Evolutionary conservation across 495 filamentous ascomycete genomes (phyloP), one percentile per base, ranked within the genome.

Genomic region (Hypoxylon rickii): DNA sequence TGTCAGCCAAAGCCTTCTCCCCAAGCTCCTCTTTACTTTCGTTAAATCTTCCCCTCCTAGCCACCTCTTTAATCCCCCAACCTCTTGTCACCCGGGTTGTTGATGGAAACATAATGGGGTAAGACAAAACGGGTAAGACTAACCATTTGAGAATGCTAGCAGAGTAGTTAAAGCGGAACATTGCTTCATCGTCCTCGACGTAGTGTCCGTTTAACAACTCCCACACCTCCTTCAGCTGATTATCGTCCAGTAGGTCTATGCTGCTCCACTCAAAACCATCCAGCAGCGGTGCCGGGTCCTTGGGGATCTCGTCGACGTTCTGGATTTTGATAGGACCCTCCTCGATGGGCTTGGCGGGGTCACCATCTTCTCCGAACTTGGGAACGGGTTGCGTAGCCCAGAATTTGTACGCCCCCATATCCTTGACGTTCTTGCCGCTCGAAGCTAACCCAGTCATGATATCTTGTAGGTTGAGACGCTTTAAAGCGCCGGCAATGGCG

Each of bases 81-180:
- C n/a, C 16, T 10, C 5, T 22, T 20, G 5, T 15, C 3, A 15
- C 6, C 24, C 10, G 18, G n/a, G 21, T 21, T 1, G 16, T 7
- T 49, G 8, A 21, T n/a, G 26, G n/a, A 12, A 4, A 38, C 13
- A 32, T 2, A 31, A 29, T 6, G 5, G 32, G 13, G 36, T 21
- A 5, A 7, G 43, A 6, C 11, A 13, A 11, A 21, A 16, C 0
- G n/a, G 13, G 4, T 20, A 12, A 1, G 11, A 63, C 81, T 42
- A 75, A 91, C 93, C 95, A 98, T 66, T 89, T 85, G 33, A 98
- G 74, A 67, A 98, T 92, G 7, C 88, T 86, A 17, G 80, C 66
- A 4, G 92, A 96, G 73, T 98, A 98, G 68, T 89, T 89, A 78
- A 97, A 97, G 37, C 94, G 82, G 76, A 98, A 98, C 88, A 94